Evolutionary conservation across 495 filamentous ascomycete genomes (phyloP).

Genomic region (Thozetella sp.): DNA sequence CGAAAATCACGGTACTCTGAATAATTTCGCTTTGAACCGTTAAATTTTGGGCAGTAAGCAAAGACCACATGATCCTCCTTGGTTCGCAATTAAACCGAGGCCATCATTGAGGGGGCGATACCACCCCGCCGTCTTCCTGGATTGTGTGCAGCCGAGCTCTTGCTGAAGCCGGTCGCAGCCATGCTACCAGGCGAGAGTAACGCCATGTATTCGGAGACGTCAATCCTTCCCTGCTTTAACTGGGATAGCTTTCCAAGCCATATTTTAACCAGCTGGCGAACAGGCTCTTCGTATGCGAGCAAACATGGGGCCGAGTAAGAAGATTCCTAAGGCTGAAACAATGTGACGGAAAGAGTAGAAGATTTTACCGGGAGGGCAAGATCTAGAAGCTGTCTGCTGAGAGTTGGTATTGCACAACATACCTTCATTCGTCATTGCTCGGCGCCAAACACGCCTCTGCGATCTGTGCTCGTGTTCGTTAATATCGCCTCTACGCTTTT

Average conservation of each 20-base stretch:
- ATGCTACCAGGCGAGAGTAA: neutral
- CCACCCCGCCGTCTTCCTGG: neutral
- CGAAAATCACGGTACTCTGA: conserved; percentile 15
- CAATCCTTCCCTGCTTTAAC: neutral
- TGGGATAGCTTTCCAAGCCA: neutral
- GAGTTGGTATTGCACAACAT: neutral
- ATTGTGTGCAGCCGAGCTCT: neutral
- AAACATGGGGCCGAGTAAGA: too few relatives aligned
- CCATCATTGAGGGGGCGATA: neutral
- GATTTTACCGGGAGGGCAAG: too few relatives aligned
- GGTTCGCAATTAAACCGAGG: neutral
- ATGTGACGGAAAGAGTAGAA: too few relatives aligned
- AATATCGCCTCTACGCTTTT: neutral
- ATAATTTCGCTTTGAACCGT: too few relatives aligned
- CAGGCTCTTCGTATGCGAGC: neutral
- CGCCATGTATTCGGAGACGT: neutral
- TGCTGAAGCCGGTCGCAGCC: neutral
- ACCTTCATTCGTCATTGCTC: neutral
- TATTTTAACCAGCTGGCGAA: neutral
- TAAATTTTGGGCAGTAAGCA: neutral
- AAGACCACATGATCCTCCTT: neutral
- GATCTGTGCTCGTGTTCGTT: neutral
- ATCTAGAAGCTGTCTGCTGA: neutral
- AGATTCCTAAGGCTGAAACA: too few relatives aligned
- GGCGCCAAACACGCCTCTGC: neutral